Evolutionary conservation across 176 grass and related monocot species (phyloP).

Genomic region (Rhynchospora tenuis): DNA sequence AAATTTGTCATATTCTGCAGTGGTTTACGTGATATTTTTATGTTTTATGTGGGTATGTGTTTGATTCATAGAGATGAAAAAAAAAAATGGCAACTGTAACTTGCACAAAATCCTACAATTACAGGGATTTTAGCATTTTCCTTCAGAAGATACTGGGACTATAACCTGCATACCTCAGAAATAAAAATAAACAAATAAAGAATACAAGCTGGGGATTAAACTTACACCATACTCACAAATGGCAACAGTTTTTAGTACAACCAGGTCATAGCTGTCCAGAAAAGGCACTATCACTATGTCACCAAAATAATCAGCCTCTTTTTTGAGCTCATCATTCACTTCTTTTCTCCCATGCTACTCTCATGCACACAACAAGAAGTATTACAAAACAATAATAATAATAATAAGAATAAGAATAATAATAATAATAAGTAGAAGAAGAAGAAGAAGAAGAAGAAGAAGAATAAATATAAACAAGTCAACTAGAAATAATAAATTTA

Average conservation of each 20-base stretch:
- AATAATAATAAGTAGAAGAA: no score
- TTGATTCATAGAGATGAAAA: neutral
- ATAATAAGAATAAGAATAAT: no score
- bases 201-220: neutral
- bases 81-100: neutral
- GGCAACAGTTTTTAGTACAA: slow-evolving; percentile 91
- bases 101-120: neutral
- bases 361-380: slow-evolving; percentile 16
- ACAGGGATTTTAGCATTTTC: neutral
- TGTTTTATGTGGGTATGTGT: neutral
- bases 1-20: neutral
- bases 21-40: neutral
- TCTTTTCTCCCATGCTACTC: slow-evolving; percentile 71
- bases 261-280: slow-evolving; percentile 91
- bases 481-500: neutral
- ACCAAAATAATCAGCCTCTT: slow-evolving; percentile 82
- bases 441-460: no score
- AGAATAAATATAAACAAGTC: neutral
- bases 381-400: no score
- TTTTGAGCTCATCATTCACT: slow-evolving; percentile 77
- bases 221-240: slow-evolving; percentile 97
- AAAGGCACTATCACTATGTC: slow-evolving; percentile 96
- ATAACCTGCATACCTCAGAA: neutral
- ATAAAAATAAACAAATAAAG: slow-evolving; percentile 5
- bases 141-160: neutral